phyloP scores from a whole-genome alignment of 73 alveolate genomes.

The Stentor roeselii region DNA sequence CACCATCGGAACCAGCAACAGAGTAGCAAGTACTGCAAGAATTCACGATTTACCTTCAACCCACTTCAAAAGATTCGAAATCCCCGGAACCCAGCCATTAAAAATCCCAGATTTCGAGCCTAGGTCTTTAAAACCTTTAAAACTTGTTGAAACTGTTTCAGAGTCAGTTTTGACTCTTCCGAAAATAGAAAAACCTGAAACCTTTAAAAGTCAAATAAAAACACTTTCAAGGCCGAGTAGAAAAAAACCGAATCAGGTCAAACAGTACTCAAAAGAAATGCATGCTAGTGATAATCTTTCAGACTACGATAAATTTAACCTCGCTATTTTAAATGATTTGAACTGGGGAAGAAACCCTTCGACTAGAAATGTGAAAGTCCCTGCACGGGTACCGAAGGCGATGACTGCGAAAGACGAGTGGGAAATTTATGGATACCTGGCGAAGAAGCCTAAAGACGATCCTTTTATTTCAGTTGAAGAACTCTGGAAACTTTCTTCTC shows the following conservation, averaged over 20 bases:
- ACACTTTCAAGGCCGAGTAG: not conserved
- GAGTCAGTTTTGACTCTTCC: not conserved
- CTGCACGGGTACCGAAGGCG: not conserved
- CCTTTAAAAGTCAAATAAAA: not conserved
- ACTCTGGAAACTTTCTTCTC: not conserved
- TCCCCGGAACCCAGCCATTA: not conserved
- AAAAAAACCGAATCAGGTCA: not conserved
- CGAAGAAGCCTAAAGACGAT: conserved; percentile 1
- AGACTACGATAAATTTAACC: not conserved
- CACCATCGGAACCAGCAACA: conserved; percentile 1
- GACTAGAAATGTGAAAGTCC: not conserved
- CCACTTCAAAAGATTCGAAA: not conserved
- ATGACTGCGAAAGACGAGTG: not conserved
- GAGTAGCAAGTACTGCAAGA: not conserved
- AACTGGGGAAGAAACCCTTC: conserved; percentile 24
- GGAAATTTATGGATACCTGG: conserved; percentile 11
- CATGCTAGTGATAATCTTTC: not conserved
- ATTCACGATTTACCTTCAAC: not conserved
- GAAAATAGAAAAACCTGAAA: too few species aligned
- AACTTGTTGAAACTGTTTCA: not conserved
- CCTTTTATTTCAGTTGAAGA: not conserved
- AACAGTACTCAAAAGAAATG: not conserved
- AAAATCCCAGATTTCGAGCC: not conserved
- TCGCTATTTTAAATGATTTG: not conserved
- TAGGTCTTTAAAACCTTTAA: not conserved